Conservation (phyloP, 176 grass and related monocot species). For the Eremochloa ophiuroides region DNA sequence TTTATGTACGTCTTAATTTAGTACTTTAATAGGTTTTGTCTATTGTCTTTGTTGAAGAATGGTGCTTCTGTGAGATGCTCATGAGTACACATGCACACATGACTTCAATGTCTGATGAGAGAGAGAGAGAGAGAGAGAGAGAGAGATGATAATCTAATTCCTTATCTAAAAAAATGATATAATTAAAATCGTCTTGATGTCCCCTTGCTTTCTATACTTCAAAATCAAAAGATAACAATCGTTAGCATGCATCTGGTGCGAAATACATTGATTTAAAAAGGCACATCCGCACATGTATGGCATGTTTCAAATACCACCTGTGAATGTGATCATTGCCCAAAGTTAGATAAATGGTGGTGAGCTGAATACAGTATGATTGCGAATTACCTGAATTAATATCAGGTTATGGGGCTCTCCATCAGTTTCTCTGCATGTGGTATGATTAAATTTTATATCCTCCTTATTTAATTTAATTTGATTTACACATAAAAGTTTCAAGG, state of each 20-base stretch:
- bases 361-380: not conserved
- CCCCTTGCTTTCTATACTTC: no score
- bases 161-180: no score
- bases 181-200: not conserved
- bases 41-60: not conserved
- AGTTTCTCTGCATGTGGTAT: not conserved
- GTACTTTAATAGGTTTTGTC: not conserved
- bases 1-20: slow-evolving; percentile 2
- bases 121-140: not conserved
- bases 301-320: not conserved
- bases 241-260: not conserved
- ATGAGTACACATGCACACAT: not conserved
- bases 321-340: not conserved
- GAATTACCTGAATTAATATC: not conserved
- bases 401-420: not conserved
- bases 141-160: no score
- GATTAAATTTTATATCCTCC: not conserved
- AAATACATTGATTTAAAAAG: not conserved
- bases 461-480: no score
- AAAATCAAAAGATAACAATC: no score
- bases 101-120: not conserved
- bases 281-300: not conserved
- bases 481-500: no score
- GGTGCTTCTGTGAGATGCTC: not conserved
- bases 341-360: not conserved